Percentiles rank a stretch among this genome's conserved stretches.
Conservation (phyloP, 2,329 filamentous ascomycete genomes). For the Passalora sequoiae region DNA sequence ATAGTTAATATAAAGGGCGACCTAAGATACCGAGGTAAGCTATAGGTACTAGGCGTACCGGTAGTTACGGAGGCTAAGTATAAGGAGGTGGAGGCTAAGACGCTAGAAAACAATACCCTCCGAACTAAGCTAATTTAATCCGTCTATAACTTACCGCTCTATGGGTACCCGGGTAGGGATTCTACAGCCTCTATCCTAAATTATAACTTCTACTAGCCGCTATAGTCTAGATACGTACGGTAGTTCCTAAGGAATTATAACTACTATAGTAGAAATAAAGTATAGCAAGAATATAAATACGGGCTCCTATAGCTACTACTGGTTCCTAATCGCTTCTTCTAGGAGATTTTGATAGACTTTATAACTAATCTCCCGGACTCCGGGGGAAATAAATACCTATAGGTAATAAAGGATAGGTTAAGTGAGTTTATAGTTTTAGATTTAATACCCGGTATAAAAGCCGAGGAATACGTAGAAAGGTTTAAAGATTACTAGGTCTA, state of each 20-base stretch:
- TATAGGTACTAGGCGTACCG: background rate
- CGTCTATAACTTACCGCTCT: background rate
- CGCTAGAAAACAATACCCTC: background rate
- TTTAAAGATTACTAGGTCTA: background rate
- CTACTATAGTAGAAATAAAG: background rate
- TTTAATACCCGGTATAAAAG: background rate
- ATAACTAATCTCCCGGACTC: background rate
- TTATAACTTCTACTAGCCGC: background rate
- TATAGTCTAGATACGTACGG: no score
- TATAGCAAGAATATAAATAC: no score
- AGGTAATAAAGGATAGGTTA: background rate
- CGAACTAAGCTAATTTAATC: no score
- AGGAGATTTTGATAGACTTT: no score
- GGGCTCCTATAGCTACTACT: background rate
- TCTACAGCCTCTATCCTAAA: background rate
- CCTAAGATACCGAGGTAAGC: no score
- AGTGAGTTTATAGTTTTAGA: background rate
- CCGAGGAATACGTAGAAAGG: no score
- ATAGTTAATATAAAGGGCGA: background rate
- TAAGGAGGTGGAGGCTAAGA: background rate
- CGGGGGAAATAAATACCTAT: background rate
- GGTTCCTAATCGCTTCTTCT: no score
- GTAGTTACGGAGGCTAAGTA: background rate
- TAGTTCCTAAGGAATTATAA: background rate
- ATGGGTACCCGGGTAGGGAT: background rate